Evolutionary conservation across 305 asterid genomes (phyloP), one percentile per base, ranked within the genome.

Genomic region (Salvia sclarea): DNA sequence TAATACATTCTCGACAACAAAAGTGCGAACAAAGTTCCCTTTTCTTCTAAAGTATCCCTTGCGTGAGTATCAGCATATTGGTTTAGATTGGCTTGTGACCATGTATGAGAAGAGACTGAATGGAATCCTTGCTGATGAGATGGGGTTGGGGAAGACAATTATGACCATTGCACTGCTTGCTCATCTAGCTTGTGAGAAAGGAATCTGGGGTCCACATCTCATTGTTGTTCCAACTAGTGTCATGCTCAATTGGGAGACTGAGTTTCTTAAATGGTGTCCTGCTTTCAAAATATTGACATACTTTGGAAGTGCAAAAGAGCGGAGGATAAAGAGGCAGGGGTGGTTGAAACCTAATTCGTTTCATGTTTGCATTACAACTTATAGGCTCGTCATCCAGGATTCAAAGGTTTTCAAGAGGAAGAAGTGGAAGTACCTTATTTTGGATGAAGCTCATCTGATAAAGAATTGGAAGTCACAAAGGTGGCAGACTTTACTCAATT

Each of bases 181-280:
- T 77, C 99, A 95, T 76, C 81, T 95, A 57, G 99, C 99, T 65
- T 83, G 90, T 72, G 98, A 92, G 72, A 95, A 88, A 73, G 99
- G 99, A 69, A 89, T 95, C 50, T 95, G 99, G 99, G 99, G 96
- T 48, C 98, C 98, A 55, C 99, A 95, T 85, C 95, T 95, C 73
- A 95, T 95, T 79, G 99, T 95, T 53, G 99, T 95, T 64, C 99
- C 99, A 30, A 95, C 99, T 45, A 95, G 99, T 75, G 99, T 95
- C 79, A 89, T 95, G 99, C 98, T 95, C 74, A 95, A 95, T 83
- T 95, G 99, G 99, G 98, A 95, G 79, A 95, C 99, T 2, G 99
- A 95, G 83, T 92, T 95, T 82, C 97, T 95, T 17, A 95, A 88
- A 69, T 95, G 99, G 99, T 92, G 98, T 78, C 99, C 99, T 45